phyloP scores from a whole-genome alignment of 2,329 filamentous ascomycete species.

The Calonectria naviculata region DNA sequence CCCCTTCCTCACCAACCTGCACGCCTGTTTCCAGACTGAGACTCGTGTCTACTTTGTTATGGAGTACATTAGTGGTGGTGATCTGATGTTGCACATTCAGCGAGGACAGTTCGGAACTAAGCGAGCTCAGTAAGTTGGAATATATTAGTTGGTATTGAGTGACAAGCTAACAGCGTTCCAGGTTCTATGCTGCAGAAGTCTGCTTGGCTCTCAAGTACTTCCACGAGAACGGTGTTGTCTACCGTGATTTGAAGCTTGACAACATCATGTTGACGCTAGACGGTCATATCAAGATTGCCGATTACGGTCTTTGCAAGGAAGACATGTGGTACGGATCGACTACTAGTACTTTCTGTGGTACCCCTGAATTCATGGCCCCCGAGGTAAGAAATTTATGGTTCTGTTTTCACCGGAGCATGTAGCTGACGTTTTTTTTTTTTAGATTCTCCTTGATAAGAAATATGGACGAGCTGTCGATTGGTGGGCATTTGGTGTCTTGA shows the following conservation, averaged over 20 bases:
- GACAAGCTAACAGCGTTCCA: slow-evolving; percentile 48
- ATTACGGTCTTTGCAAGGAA: slow-evolving; percentile 99
- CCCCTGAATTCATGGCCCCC: slow-evolving; percentile 99
- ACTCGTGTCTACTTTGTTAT: slow-evolving; percentile 99
- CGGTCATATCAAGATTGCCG: slow-evolving; percentile 97
- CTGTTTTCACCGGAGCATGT: background rate
- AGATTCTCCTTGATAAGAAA: slow-evolving; percentile 98
- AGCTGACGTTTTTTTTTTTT: slow-evolving; percentile 41
- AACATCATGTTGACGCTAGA: slow-evolving; percentile 95
- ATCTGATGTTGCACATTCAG: slow-evolving; percentile 99
- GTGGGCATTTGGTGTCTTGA: slow-evolving; percentile 99
- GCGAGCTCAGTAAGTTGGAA: slow-evolving; percentile 82
- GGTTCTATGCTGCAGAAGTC: slow-evolving; percentile 97
- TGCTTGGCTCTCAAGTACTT: slow-evolving; percentile 98
- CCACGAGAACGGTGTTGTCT: slow-evolving; percentile 99
- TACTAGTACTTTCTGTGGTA: slow-evolving; percentile 98
- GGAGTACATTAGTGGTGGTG: slow-evolving; percentile 99
- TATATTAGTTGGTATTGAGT: background rate
- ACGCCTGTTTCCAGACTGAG: slow-evolving; percentile 99
- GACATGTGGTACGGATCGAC: slow-evolving; percentile 99
- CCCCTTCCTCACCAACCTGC: slow-evolving; percentile 93
- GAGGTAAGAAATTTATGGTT: slow-evolving; percentile 69
- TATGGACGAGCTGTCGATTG: slow-evolving; percentile 98
- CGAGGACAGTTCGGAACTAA: slow-evolving; percentile 96
- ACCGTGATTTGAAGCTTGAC: slow-evolving; percentile 93